Evolutionary conservation across 1,139 yeast species (phyloP).

Genomic region (Kodamaea ohmeri): DNA sequence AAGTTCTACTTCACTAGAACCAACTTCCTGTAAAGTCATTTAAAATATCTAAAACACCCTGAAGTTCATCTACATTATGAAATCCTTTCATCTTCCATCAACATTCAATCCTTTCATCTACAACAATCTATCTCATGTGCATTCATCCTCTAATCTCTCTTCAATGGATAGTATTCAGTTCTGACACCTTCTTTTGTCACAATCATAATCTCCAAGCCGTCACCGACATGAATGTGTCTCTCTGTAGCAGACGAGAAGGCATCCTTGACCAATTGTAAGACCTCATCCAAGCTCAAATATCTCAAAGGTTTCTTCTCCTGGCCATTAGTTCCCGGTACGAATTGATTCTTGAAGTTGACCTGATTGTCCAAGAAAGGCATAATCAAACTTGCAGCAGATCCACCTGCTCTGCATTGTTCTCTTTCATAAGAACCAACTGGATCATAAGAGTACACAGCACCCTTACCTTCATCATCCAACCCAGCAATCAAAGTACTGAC

Average conservation of each 20-base stretch:
- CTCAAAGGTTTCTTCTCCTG: conserved; percentile 57
- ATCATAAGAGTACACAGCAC: conserved; percentile 93
- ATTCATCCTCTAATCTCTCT: conserved; percentile 79
- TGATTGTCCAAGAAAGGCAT: conserved; percentile 98
- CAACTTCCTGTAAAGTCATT: too few species aligned
- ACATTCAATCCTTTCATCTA: too few species aligned
- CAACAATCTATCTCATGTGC: too few species aligned
- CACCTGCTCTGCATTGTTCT: conserved; percentile 97
- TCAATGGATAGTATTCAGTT: conserved; percentile 78
- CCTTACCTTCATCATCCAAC: conserved; percentile 89
- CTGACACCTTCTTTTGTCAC: conserved; percentile 92
- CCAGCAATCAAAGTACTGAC: conserved; percentile 95
- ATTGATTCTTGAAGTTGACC: conserved; percentile 91
- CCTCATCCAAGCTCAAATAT: conserved; percentile 77
- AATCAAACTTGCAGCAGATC: conserved; percentile 92
- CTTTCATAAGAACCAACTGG: conserved; percentile 98
- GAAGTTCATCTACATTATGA: too few species aligned
- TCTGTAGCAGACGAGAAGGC: conserved; percentile 96
- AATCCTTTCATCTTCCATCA: too few species aligned
- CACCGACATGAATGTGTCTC: conserved; percentile 98
- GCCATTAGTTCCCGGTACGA: conserved; percentile 73
- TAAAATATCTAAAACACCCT: too few species aligned
- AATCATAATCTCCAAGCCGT: conserved; percentile 84
- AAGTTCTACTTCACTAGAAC: too few species aligned
- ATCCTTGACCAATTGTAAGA: conserved; percentile 80